Conservation (phyloP, 2,329 filamentous ascomycete genomes). For the Colletotrichum coccodes region DNA sequence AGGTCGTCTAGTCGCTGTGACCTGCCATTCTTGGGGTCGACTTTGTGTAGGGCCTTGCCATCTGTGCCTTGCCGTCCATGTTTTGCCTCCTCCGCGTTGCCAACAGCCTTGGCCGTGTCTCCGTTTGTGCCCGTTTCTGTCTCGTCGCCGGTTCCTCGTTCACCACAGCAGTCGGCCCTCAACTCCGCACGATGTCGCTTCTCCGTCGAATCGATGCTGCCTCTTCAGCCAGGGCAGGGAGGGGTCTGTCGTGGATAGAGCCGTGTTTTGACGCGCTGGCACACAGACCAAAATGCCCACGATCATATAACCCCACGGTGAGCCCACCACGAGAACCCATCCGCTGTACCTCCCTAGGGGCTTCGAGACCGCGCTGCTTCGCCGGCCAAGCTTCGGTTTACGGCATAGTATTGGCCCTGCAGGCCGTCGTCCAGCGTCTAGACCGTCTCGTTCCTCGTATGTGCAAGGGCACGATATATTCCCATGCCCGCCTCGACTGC, state of each 20-base stretch:
- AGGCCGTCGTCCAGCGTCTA: not conserved
- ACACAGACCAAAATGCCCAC: not conserved
- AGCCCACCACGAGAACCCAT: not conserved
- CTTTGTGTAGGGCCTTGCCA: not conserved
- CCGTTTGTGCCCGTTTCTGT: not conserved
- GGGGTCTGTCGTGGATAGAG: conserved; percentile 19
- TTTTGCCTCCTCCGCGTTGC: not conserved
- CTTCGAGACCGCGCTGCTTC: not conserved
- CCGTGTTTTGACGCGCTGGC: not conserved
- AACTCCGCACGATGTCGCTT: too few species aligned
- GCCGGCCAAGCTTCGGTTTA: not conserved
- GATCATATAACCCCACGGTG: not conserved
- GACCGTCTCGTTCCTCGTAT: not conserved
- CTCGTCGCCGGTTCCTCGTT: too few species aligned
- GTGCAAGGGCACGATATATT: not conserved
- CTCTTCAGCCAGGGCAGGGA: conserved; percentile 3
- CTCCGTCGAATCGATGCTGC: too few species aligned
- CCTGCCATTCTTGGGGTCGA: not conserved
- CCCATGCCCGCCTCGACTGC: not conserved
- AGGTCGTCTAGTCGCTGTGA: not conserved
- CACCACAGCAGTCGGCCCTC: too few species aligned
- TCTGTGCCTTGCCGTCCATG: too few species aligned
- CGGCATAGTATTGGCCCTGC: not conserved
- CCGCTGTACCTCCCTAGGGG: not conserved
- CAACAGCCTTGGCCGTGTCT: not conserved